These are phyloP conservation scores for Colletotrichum cereale DNA, from an alignment of 2,329 filamentous ascomycete genomes.

Conservation along the genomic window DNA sequence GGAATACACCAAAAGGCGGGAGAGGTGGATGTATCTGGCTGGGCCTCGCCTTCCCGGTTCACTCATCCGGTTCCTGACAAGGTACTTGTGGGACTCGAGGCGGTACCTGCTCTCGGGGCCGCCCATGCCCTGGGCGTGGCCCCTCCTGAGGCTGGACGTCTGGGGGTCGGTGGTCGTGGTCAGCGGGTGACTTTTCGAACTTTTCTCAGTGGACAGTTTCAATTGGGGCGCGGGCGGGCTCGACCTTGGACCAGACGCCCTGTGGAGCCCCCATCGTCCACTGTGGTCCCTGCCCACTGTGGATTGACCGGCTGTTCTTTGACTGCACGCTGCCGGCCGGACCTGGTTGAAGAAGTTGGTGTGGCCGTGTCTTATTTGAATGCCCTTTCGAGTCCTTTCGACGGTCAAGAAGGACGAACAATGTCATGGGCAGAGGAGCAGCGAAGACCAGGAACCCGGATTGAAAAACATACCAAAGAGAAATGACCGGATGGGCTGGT, in stretches of 20 bases:
- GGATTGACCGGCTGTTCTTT: conserved; percentile 17
- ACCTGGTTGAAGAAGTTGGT: neutral
- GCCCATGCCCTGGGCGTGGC: conserved; percentile 17
- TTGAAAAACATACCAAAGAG: neutral
- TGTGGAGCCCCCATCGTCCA: conserved; percentile 31
- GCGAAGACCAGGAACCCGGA: neutral
- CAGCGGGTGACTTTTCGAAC: conserved; percentile 41
- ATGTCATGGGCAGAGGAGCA: neutral
- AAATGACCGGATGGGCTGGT: conserved; percentile 11
- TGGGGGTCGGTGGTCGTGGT: conserved; percentile 34
- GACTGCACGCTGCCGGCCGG: conserved; percentile 15
- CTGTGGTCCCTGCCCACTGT: conserved; percentile 23
- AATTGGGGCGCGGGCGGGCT: conserved; percentile 37
- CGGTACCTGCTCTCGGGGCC: conserved; percentile 28
- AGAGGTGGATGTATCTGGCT: conserved; percentile 11
- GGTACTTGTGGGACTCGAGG: conserved; percentile 28
- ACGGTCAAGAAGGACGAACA: neutral
- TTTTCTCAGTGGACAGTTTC: conserved; percentile 41
- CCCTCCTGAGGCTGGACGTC: conserved; percentile 34
- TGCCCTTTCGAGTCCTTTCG: neutral
- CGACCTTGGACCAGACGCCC: conserved; percentile 34
- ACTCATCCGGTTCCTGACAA: conserved; percentile 37
- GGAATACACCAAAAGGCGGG: neutral
- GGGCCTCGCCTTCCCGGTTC: conserved; percentile 28
- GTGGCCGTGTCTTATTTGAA: neutral